Evolutionary conservation across 805 yeast species (phyloP).

Genomic region (Candida jianshihensis): DNA sequence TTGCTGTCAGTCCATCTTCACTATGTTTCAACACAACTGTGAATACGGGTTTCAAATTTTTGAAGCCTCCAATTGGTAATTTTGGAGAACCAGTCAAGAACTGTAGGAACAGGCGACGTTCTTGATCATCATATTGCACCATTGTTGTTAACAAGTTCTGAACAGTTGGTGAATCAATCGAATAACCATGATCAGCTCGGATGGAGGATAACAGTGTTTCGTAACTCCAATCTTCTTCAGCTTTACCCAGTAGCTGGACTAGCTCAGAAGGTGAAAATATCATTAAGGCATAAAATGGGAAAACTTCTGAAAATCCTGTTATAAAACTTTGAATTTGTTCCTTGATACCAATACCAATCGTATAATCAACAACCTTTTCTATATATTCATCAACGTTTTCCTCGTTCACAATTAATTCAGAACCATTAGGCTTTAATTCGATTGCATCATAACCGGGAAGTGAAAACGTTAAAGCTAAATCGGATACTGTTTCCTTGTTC

Average conservation of each 20-base stretch:
- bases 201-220: conserved; percentile 53
- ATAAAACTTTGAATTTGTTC: conserved; percentile 63
- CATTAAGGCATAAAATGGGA: conserved; percentile 67
- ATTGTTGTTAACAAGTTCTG: conserved; percentile 55
- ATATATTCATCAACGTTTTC: conserved; percentile 55
- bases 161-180: conserved; percentile 59
- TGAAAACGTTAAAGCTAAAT: conserved; percentile 56
- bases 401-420: conserved; percentile 37
- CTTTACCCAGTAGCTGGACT: conserved; percentile 63
- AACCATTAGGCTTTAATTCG: conserved; percentile 54
- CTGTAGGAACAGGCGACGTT: conserved; percentile 71
- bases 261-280: conserved; percentile 75
- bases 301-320: conserved; percentile 75
- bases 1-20: conserved; percentile 63
- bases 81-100: conserved; percentile 92
- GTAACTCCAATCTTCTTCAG: conserved; percentile 81
- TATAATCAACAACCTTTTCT: conserved; percentile 45
- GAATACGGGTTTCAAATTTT: conserved; percentile 68
- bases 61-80: conserved; percentile 91
- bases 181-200: conserved; percentile 88
- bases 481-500: conserved; percentile 38
- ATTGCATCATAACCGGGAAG: conserved; percentile 70
- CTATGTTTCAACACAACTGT: conserved; percentile 81
- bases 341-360: conserved; percentile 56
- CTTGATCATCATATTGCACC: conserved; percentile 42